Conservation (phyloP, 2,329 filamentous ascomycete genomes). For the Fusarium brevicatenulatum region DNA sequence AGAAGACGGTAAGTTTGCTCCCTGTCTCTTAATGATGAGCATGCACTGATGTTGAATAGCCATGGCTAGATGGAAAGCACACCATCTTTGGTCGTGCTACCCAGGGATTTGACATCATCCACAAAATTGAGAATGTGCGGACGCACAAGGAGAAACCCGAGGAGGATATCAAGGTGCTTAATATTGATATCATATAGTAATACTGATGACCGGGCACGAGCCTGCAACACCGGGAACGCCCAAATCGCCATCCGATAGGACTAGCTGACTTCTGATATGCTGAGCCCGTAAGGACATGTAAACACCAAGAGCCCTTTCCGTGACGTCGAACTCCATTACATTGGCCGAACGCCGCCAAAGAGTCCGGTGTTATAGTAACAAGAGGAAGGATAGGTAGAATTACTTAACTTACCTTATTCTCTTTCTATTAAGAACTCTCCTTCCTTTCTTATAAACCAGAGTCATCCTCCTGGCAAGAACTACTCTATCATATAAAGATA, state of each 20-base stretch:
- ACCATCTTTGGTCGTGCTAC: slow-evolving; percentile 94
- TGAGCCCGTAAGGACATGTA: background rate
- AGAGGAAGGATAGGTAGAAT: too few species aligned
- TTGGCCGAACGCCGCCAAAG: background rate
- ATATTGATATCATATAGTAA: slow-evolving; percentile 71
- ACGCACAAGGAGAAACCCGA: slow-evolving; percentile 93
- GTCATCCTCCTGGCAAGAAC: too few species aligned
- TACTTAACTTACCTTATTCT: too few species aligned
- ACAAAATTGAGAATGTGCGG: slow-evolving; percentile 91
- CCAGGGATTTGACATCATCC: slow-evolving; percentile 91
- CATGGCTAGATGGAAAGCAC: slow-evolving; percentile 96
- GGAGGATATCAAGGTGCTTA: slow-evolving; percentile 97
- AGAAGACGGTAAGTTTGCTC: slow-evolving; percentile 77
- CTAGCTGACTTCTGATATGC: background rate
- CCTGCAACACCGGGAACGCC: background rate
- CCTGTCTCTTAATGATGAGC: background rate
- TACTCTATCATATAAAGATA: too few species aligned
- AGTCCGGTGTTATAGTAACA: too few species aligned
- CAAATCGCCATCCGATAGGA: background rate
- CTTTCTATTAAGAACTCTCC: too few species aligned
- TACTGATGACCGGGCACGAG: background rate
- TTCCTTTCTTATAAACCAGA: too few species aligned
- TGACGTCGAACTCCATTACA: slow-evolving; percentile 14
- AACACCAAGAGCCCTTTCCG: background rate
- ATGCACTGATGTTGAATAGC: slow-evolving; percentile 56